Conservation (phyloP, 2,329 filamentous ascomycete species). For the Aspergillus tamarii region DNA sequence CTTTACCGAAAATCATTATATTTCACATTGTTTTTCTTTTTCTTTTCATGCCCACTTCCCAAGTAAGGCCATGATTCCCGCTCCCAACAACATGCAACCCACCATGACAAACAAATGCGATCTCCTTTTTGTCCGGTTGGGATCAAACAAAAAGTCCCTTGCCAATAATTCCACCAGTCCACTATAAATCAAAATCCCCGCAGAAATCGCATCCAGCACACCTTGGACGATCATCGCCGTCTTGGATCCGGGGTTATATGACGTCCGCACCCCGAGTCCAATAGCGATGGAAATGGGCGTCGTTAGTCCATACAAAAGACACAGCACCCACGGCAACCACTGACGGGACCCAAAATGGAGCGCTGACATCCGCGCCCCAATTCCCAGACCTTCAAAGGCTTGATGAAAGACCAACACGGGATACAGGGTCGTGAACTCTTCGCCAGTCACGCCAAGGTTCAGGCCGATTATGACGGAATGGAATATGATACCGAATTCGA, state of each 20-base stretch:
- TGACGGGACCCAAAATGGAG: conserved; percentile 54
- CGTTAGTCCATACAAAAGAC: conserved; percentile 54
- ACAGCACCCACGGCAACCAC: conserved; percentile 56
- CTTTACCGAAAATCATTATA: neutral
- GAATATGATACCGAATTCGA: conserved; percentile 66
- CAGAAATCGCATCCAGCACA: conserved; percentile 51
- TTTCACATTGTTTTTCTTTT: conserved; percentile 6
- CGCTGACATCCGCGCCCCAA: conserved; percentile 62
- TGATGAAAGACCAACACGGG: conserved; percentile 67
- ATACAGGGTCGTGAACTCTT: conserved; percentile 62
- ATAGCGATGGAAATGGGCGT: conserved; percentile 55
- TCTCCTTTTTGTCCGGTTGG: conserved; percentile 45
- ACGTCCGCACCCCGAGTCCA: conserved; percentile 52
- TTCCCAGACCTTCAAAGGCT: conserved; percentile 65
- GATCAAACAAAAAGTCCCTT: conserved; percentile 56
- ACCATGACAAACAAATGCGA: conserved; percentile 49
- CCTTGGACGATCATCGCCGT: conserved; percentile 51
- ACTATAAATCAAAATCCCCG: conserved; percentile 56
- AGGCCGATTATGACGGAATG: conserved; percentile 67
- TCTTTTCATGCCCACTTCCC: conserved; percentile 52
- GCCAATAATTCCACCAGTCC: conserved; percentile 55
- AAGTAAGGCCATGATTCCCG: conserved; percentile 52
- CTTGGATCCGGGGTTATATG: conserved; percentile 46
- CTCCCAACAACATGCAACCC: conserved; percentile 43
- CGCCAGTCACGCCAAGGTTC: conserved; percentile 61